These are phyloP conservation scores for Pyrus pyrifolia DNA, from an alignment of 306 rosid species.

Conservation along the genomic window DNA sequence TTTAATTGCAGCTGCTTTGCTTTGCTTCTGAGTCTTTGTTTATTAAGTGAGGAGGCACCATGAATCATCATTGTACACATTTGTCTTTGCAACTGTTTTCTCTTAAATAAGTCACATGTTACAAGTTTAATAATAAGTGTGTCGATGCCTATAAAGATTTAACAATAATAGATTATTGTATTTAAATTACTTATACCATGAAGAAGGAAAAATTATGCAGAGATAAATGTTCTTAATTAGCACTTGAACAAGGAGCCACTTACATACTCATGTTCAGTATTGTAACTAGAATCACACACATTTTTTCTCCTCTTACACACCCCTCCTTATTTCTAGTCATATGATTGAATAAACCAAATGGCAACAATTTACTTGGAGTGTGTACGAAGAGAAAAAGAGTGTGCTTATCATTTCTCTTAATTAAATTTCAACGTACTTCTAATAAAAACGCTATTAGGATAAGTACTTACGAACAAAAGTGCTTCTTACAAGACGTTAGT, in stretches of 20 bases:
- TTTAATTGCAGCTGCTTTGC: constrained; percentile 21
- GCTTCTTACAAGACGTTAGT: no score
- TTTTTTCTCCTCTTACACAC: no score
- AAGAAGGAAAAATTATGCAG: not conserved
- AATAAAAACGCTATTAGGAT: no score
- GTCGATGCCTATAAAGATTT: not conserved
- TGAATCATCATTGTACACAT: constrained; percentile 1
- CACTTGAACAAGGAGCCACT: not conserved
- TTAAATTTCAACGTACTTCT: no score
- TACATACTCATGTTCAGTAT: not conserved
- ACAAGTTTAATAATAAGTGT: not conserved
- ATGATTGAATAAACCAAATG: no score
- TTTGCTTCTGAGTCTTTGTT: constrained; percentile 33
- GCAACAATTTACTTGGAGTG: no score
- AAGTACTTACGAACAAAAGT: no score
- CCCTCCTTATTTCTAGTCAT: no score
- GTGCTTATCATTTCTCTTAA: no score
- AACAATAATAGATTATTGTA: not conserved
- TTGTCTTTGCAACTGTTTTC: constrained; percentile 1
- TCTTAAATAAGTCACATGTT: constrained; percentile 16
- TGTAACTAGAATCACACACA: no score
- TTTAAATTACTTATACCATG: not conserved
- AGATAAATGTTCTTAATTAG: not conserved
- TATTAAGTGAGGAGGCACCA: constrained; percentile 23
- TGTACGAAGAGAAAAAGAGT: no score